Evolutionary conservation across 345 rosid species (phyloP), one percentile per base, ranked within the genome.

Genomic region (Eucalyptus marginata): DNA sequence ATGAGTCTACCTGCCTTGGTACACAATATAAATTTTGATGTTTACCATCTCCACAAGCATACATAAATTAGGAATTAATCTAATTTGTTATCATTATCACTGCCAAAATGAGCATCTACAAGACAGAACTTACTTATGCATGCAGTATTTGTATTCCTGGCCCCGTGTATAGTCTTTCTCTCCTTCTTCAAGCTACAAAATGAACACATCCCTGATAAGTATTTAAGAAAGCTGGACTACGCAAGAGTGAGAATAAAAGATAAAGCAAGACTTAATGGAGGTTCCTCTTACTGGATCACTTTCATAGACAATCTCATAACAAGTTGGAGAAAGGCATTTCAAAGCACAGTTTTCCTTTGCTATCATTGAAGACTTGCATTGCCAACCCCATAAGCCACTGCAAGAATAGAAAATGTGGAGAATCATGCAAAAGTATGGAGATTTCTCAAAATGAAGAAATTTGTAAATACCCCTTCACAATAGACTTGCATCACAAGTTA

Each of bases 361-460:
- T 64, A 94, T 88, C 89, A 89, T 43, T 15, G 99, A 95, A 47
- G 95, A 92, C 90, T 94, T 95, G 93, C 99, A 96, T 68, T 90
- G 94, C 90, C 90, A 92, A 84, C 99, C 99, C 99, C 99, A 96
- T 49, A 96, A 87, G 86, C 99, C 99, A 91, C 99, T 96, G 90
- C 83, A 90, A 33, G 90, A 90, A 90, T 86, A 86, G 87, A 25
- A 91, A 86, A 90, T 66, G 46, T 40, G 64, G 29, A 86, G n/a
- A 66, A 14, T 44, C 51, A 87, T 86, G 89, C 87, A 90, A 86
- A 50, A 88, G 86, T 50, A 46, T 87, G 80, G 51, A 71, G 88
- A 81, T 56, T 89, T 68, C 88, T 0, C 49, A 47, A 59, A 79
- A 33, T 24, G 64, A 64, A 14, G 14, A 79, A 31, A 62, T 59